Evolutionary conservation across 305 asterid genomes (phyloP).

Genomic region (Withania somnifera): DNA sequence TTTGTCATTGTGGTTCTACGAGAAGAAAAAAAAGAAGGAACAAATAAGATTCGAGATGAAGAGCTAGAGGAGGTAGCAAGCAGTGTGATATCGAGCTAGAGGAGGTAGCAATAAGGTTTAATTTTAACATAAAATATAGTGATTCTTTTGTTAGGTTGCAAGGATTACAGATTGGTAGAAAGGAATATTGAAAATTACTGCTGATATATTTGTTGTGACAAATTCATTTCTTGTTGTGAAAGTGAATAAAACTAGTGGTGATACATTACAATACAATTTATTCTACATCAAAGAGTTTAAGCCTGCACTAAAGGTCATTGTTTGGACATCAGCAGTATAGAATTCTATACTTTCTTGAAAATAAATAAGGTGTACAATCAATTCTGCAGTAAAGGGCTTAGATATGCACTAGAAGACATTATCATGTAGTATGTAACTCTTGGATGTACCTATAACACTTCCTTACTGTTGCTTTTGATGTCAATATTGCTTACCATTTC

Average conservation of each 20-base stretch:
- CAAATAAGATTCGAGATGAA: slow-evolving; percentile 58
- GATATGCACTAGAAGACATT: too few species aligned
- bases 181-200: slow-evolving; percentile 72
- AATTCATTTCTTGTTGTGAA: slow-evolving; percentile 67
- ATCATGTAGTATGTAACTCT: too few species aligned
- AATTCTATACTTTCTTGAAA: slow-evolving; percentile 30
- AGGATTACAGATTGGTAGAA: slow-evolving; percentile 66
- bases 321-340: slow-evolving; percentile 47
- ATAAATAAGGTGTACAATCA: not conserved
- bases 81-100: slow-evolving; percentile 67
- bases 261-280: slow-evolving; percentile 64
- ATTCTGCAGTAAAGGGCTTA: too few species aligned
- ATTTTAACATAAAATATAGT: slow-evolving; percentile 57
- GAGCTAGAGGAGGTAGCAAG: slow-evolving; percentile 56
- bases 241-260: slow-evolving; percentile 79
- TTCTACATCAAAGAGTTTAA: slow-evolving; percentile 79
- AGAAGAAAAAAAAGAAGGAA: slow-evolving; percentile 45
- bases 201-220: slow-evolving; percentile 55
- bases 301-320: slow-evolving; percentile 83
- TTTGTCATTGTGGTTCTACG: slow-evolving; percentile 64
- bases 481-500: not conserved
- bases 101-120: slow-evolving; percentile 56
- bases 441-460: not conserved
- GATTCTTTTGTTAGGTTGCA: slow-evolving; percentile 59
- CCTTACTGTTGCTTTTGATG: not conserved